These are phyloP conservation scores for Alloascoidea africana DNA, from an alignment of 805 yeast species.

Conservation along the genomic window DNA sequence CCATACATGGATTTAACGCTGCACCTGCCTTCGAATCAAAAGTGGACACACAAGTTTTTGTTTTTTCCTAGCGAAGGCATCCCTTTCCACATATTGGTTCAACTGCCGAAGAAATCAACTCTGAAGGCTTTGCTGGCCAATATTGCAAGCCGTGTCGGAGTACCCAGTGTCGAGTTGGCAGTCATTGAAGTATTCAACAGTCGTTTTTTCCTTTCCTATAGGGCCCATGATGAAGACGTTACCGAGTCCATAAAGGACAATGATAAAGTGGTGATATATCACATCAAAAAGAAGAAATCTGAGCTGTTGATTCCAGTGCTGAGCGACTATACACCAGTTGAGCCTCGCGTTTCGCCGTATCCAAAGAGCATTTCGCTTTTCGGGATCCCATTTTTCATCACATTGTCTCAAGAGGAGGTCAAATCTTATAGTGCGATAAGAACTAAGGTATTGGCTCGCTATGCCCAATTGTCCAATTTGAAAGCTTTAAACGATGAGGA, in stretches of 20 bases:
- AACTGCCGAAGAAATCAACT: conserved; percentile 48
- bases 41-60: conserved; percentile 54
- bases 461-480: too few species aligned
- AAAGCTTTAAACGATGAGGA: too few species aligned
- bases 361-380: conserved; percentile 35
- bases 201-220: too few species aligned
- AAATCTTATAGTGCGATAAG: conserved; percentile 43
- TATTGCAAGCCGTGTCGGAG: conserved; percentile 29
- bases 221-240: too few species aligned
- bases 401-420: conserved; percentile 34
- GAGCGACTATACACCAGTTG: conserved; percentile 15
- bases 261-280: conserved; percentile 59
- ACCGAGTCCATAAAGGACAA: too few species aligned
- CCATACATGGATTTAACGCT: conserved; percentile 84
- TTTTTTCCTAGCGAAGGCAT: conserved; percentile 43
- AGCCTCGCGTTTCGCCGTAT: too few species aligned
- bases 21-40: conserved; percentile 66
- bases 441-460: conserved; percentile 33
- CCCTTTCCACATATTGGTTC: conserved; percentile 49
- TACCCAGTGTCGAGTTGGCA: too few species aligned
- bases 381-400: conserved; percentile 67
- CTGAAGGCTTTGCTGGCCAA: conserved; percentile 48
- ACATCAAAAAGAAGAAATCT: conserved; percentile 25
- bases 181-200: too few species aligned
- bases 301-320: conserved; percentile 22